Conservation (phyloP, 2,329 filamentous ascomycete genomes). For the Cytospora schulzeri region DNA sequence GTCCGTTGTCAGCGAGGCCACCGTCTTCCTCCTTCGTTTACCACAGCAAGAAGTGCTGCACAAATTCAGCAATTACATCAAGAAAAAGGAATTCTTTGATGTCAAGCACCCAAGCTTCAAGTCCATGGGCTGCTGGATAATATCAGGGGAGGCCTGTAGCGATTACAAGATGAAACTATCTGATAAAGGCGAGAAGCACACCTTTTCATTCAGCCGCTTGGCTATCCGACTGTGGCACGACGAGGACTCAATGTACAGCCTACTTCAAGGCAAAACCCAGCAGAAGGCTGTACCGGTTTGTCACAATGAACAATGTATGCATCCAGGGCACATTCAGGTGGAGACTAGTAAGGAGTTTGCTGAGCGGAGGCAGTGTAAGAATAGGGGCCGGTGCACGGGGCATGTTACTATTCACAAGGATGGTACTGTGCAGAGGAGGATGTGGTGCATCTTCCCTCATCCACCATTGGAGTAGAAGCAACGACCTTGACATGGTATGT, state of each 20-base stretch:
- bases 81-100: constrained; percentile 11
- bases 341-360: constrained; percentile 2
- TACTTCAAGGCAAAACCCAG: constrained; percentile 8
- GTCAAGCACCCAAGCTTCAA: not conserved
- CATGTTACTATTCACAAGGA: constrained; percentile 11
- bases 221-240: constrained; percentile 19
- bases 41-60: constrained; percentile 1
- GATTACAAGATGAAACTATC: constrained; percentile 15
- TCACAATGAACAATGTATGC: constrained; percentile 9
- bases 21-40: constrained; percentile 12
- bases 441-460: constrained; percentile 6
- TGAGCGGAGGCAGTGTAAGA: constrained; percentile 13
- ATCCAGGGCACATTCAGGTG: constrained; percentile 12
- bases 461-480: not conserved
- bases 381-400: not conserved
- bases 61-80: not conserved
- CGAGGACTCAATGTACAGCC: constrained; percentile 14
- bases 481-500: no score
- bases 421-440: constrained; percentile 13
- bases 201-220: constrained; percentile 6
- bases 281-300: constrained; percentile 10
- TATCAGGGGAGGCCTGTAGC: not conserved
- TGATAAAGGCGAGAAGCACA: constrained; percentile 4
- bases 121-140: constrained; percentile 17
- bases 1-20: constrained; percentile 9